A percentile compares a stretch with the other conserved stretches of the same genome.
Conservation (phyloP, 2,329 filamentous ascomycete species). For the Ampelomyces quisqualis region DNA sequence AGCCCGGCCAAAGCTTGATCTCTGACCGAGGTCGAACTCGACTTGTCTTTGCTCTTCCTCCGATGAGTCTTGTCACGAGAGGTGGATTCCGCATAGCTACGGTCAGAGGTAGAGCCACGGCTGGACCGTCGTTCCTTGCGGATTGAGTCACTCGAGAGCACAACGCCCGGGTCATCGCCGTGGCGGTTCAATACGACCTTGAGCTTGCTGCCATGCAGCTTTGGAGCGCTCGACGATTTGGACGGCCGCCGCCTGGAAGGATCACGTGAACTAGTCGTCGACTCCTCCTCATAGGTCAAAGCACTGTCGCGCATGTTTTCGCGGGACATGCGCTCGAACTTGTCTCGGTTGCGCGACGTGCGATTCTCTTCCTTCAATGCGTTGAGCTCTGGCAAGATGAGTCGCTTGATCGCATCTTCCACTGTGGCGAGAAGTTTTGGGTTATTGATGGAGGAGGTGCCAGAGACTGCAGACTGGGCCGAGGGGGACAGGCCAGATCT, state of each 20-base stretch:
- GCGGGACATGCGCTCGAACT: slow-evolving; percentile 61
- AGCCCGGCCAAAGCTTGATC: slow-evolving; percentile 58
- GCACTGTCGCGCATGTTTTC: slow-evolving; percentile 30
- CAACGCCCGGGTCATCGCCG: slow-evolving; percentile 59
- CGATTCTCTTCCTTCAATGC: slow-evolving; percentile 89
- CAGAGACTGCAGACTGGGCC: slow-evolving; percentile 55
- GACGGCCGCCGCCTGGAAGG: slow-evolving; percentile 56
- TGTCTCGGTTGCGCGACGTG: slow-evolving; percentile 68
- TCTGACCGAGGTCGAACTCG: slow-evolving; percentile 46
- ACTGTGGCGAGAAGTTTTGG: slow-evolving; percentile 88
- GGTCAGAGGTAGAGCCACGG: slow-evolving; percentile 52
- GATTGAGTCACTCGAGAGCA: slow-evolving; percentile 57
- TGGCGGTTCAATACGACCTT: slow-evolving; percentile 62
- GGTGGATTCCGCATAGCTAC: slow-evolving; percentile 39
- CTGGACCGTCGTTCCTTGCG: slow-evolving; percentile 57
- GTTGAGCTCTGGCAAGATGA: slow-evolving; percentile 89
- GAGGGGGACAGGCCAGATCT: slow-evolving; percentile 60
- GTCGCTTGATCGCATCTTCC: slow-evolving; percentile 84
- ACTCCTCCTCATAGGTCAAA: slow-evolving; percentile 54
- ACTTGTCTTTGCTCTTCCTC: slow-evolving; percentile 55
- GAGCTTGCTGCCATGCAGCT: slow-evolving; percentile 57
- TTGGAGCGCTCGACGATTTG: slow-evolving; percentile 62
- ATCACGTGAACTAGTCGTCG: slow-evolving; percentile 53
- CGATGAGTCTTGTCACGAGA: slow-evolving; percentile 54
- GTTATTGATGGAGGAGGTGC: slow-evolving; percentile 79